Evolutionary conservation across 148 eudicot genomes (phyloP).

Genomic region (Camellia japonica): DNA sequence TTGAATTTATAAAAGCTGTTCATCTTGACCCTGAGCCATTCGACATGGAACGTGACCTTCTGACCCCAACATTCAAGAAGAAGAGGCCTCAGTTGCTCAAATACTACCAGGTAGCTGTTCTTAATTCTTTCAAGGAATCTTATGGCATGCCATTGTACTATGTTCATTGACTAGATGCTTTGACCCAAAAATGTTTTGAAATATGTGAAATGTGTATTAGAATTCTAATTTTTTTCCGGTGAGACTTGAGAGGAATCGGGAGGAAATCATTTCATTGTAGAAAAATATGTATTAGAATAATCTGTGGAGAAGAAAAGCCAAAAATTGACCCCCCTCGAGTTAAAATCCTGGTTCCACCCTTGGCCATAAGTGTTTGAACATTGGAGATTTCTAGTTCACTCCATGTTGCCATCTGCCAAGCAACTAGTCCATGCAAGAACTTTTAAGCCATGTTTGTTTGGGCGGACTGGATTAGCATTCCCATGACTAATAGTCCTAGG

Average conservation of each 20-base stretch:
- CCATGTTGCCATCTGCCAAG: background rate
- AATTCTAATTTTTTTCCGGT: no score
- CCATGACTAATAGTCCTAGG: no score
- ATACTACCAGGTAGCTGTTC: constrained; percentile 62
- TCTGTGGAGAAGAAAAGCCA: no score
- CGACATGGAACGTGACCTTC: constrained; percentile 78
- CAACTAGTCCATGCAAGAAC: constrained; percentile 3
- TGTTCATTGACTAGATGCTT: background rate
- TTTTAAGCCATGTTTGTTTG: no score
- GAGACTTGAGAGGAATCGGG: no score
- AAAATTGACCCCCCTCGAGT: no score
- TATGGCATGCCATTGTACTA: background rate
- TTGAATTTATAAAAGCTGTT: constrained; percentile 69
- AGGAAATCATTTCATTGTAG: no score
- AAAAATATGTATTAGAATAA: no score
- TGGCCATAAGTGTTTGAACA: background rate
- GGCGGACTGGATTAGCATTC: no score
- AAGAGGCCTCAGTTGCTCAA: constrained; percentile 82
- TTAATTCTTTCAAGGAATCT: background rate
- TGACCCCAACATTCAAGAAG: constrained; percentile 80
- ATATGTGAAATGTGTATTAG: no score
- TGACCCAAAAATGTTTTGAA: no score
- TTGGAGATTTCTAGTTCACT: background rate
- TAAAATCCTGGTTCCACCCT: no score
- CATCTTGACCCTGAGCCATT: constrained; percentile 77